Evolutionary conservation across 805 yeast genomes (phyloP).

Genomic region (Candida pseudoglaebosa): DNA sequence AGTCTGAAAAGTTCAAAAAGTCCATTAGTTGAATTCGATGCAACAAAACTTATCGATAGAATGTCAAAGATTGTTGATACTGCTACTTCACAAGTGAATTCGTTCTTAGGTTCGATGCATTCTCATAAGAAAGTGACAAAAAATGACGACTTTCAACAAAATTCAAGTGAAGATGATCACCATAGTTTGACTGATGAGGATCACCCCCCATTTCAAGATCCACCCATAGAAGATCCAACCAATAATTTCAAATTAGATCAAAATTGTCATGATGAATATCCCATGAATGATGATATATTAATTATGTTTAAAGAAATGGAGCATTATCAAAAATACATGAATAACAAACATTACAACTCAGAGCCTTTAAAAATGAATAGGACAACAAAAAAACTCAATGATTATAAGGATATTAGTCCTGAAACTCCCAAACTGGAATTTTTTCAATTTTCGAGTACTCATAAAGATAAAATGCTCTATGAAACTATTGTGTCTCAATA

Average conservation of each 20-base stretch:
- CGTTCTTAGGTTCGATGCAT: not conserved
- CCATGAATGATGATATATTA: constrained; percentile 9
- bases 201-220: not conserved
- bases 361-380: constrained; percentile 18
- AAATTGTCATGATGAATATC: not conserved
- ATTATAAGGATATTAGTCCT: constrained; percentile 24
- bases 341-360: constrained; percentile 16
- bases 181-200: not conserved
- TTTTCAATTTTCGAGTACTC: constrained; percentile 8
- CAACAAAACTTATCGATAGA: not conserved
- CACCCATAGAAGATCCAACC: constrained; percentile 1
- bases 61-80: not conserved
- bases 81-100: not conserved
- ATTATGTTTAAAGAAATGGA: constrained; percentile 23
- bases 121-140: constrained; percentile 1
- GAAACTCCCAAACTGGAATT: constrained; percentile 1
- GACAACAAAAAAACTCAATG: constrained; percentile 33
- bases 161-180: not conserved
- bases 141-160: constrained; percentile 2
- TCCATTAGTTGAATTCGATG: not conserved
- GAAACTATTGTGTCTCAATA: constrained; percentile 34
- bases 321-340: constrained; percentile 29
- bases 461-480: constrained; percentile 30
- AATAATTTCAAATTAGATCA: not conserved
- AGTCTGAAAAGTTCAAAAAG: constrained; percentile 5